Evolutionary conservation across 1,139 yeast species (phyloP).

Genomic region (Magnusiomyces suaveolens): DNA sequence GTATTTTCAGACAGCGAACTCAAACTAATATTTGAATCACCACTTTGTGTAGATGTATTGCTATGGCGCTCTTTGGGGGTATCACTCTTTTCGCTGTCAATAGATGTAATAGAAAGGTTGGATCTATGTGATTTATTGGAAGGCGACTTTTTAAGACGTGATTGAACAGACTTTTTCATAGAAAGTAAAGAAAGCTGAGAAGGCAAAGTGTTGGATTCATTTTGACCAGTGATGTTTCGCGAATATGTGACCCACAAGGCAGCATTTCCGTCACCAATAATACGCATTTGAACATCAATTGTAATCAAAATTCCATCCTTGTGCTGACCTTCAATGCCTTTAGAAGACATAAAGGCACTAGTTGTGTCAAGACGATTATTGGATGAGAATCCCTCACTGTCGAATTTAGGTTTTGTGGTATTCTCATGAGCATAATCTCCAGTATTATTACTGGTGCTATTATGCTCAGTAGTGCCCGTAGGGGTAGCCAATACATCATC

Average conservation of each 20-base stretch:
- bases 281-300: conserved; percentile 74
- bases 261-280: conserved; percentile 47
- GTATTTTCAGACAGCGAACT: background rate
- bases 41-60: conserved; percentile 7
- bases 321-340: conserved; percentile 59
- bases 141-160: background rate
- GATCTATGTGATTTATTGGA: background rate
- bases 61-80: conserved; percentile 10
- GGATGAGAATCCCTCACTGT: background rate
- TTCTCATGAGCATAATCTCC: background rate
- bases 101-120: background rate
- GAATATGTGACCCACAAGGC: conserved; percentile 88
- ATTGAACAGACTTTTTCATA: conserved; percentile 31
- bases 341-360: conserved; percentile 19
- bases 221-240: conserved; percentile 26
- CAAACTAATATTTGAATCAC: background rate
- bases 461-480: background rate
- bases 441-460: background rate
- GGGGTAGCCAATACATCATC: too few species aligned
- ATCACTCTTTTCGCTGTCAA: background rate
- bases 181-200: conserved; percentile 46
- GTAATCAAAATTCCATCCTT: conserved; percentile 55
- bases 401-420: background rate
- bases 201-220: conserved; percentile 36
- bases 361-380: conserved; percentile 13